Conservation (phyloP, 371 early-diverging fungal species). For the Mucor sp. region DNA sequence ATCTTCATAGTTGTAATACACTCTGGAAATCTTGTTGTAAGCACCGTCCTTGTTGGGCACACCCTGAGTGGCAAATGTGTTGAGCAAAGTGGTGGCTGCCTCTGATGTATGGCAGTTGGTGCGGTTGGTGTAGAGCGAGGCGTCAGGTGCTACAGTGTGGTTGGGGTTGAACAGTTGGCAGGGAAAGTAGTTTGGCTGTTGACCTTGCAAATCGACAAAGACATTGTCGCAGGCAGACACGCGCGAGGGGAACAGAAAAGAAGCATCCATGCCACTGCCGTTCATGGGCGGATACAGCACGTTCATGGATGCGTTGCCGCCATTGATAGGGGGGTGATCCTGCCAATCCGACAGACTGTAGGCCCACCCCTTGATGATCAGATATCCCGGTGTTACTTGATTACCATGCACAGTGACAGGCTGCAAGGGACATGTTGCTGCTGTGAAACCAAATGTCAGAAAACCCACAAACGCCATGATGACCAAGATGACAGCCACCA, state of each 20-base stretch:
- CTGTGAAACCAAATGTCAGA: slow-evolving; percentile 63
- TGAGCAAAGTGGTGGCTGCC: slow-evolving; percentile 40
- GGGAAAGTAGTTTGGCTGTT: slow-evolving; percentile 67
- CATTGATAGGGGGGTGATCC: slow-evolving; percentile 46
- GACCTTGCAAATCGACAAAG: slow-evolving; percentile 43
- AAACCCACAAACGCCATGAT: slow-evolving; percentile 59
- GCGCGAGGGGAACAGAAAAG: slow-evolving; percentile 62
- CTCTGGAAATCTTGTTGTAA: slow-evolving; percentile 41
- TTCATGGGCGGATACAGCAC: slow-evolving; percentile 59
- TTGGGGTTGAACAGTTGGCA: slow-evolving; percentile 62
- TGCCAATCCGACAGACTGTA: slow-evolving; percentile 54
- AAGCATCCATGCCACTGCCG: slow-evolving; percentile 64
- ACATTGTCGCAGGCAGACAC: slow-evolving; percentile 60
- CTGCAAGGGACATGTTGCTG: slow-evolving; percentile 52
- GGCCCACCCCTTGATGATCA: slow-evolving; percentile 58
- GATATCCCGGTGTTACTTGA: slow-evolving; percentile 41
- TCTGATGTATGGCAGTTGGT: slow-evolving; percentile 65
- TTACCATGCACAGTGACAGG: slow-evolving; percentile 32
- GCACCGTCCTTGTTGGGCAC: slow-evolving; percentile 26
- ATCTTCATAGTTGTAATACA: slow-evolving; percentile 74
- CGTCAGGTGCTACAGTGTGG: slow-evolving; percentile 41
- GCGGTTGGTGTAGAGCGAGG: slow-evolving; percentile 47
- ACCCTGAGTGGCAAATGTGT: slow-evolving; percentile 32
- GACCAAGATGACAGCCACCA: slow-evolving; percentile 64
- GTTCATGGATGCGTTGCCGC: slow-evolving; percentile 41